Evolutionary conservation across 306 rosid genomes (phyloP).

Genomic region (Amphicarpaea edgeworthii): DNA sequence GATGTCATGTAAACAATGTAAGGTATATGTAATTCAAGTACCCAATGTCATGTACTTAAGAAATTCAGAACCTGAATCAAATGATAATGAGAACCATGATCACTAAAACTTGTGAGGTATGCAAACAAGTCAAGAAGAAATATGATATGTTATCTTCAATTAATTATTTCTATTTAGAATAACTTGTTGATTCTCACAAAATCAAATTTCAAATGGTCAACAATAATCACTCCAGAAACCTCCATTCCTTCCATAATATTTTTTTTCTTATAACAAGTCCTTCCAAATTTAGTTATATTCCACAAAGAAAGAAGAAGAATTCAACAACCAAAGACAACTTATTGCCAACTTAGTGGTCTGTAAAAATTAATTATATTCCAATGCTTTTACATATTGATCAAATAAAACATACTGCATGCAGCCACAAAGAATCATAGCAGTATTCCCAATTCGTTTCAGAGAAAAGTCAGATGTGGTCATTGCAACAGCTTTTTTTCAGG

Average conservation of each 20-base stretch:
- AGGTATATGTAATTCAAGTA: constrained; percentile 9
- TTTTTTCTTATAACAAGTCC: neutral
- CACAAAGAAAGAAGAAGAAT: neutral
- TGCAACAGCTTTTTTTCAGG: constrained; percentile 94
- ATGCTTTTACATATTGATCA: constrained; percentile 35
- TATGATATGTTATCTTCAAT: constrained; percentile 13
- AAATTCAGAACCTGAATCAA: constrained; percentile 14
- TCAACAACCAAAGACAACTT: constrained; percentile 20
- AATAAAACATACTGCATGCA: constrained; percentile 50
- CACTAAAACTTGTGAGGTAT: constrained; percentile 10
- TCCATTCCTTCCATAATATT: constrained; percentile 22
- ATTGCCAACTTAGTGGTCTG: neutral
- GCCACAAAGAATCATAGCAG: constrained; percentile 78
- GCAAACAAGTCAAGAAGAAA: constrained; percentile 9
- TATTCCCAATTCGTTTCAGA: constrained; percentile 83
- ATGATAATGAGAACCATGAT: neutral
- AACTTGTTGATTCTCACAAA: neutral
- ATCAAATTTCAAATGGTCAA: neutral
- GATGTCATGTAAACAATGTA: neutral
- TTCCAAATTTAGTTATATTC: constrained; percentile 8
- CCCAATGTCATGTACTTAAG: neutral
- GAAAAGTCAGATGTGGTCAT: constrained; percentile 79
- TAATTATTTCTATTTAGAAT: constrained; percentile 16
- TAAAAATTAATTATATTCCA: constrained; percentile 12
- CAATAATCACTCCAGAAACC: neutral